These are phyloP conservation scores for Rhodocollybia butyracea DNA, from an alignment of 768 basidiomycete species.

Conservation along the genomic window DNA sequence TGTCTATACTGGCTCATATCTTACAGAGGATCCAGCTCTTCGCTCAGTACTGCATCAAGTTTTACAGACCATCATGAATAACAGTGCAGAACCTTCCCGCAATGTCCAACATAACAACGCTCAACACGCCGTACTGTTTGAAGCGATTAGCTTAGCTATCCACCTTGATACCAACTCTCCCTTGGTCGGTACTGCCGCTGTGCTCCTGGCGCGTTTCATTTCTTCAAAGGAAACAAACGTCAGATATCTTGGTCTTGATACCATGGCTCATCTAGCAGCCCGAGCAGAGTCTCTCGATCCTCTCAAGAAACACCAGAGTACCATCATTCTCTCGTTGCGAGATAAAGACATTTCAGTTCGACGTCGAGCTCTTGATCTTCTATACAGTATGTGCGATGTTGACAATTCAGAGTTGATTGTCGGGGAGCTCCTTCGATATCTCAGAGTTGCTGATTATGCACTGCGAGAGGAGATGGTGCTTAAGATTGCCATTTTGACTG, in stretches of 20 bases:
- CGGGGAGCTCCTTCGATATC: conserved; percentile 89
- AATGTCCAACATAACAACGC: conserved; percentile 99
- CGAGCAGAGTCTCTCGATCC: conserved; percentile 87
- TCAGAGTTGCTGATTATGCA: conserved; percentile 95
- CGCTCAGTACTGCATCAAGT: conserved; percentile 76
- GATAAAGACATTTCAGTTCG: conserved; percentile 98
- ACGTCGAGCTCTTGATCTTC: conserved; percentile 87
- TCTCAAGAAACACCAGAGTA: conserved; percentile 93
- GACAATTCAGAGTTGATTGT: conserved; percentile 96
- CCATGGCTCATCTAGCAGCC: conserved; percentile 97
- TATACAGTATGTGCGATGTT: conserved; percentile 99
- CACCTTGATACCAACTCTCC: conserved; percentile 91
- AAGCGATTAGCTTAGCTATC: conserved; percentile 95
- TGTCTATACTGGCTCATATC: background rate
- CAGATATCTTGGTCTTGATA: conserved; percentile 94
- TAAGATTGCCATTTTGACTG: conserved; percentile 98
- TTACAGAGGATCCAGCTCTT: conserved; percentile 78
- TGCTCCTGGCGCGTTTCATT: conserved; percentile 92
- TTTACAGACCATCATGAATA: conserved; percentile 87
- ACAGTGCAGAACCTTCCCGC: conserved; percentile 83
- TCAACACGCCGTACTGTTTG: conserved; percentile 96
- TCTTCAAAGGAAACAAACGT: conserved; percentile 99
- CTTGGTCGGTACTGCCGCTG: conserved; percentile 83
- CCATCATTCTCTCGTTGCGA: conserved; percentile 90
- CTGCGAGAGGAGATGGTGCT: conserved; percentile 98